Base-by-base conservation (phyloP, 805 yeast genomes). In the Brettanomyces custersianus region DNA sequence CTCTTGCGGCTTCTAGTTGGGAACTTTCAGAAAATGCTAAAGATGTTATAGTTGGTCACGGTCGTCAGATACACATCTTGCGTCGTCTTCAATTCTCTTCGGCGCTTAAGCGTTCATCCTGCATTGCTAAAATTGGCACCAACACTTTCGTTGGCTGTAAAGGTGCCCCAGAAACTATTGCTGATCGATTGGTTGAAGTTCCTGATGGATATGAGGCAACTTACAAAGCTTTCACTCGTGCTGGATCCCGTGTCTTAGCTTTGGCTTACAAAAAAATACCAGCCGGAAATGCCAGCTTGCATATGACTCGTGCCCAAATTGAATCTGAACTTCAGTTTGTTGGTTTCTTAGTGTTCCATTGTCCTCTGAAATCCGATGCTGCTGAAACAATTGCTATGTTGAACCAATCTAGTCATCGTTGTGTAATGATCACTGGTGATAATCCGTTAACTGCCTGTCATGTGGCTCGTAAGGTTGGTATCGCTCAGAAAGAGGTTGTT, bases 351-450 rank as follows among this genome's bases (percentile, higher is more conserved):
- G 92, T 92, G 37, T 92, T 92, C 83, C 95, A 86, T 57, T 88
- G 97, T 66, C 98, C 98, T 15, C 74, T 92, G 71, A 92, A 92
- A 60, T 71, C 69, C 25, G 98, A 92, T 63, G 98, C 98, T 25
- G 66, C 85, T 55, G 94, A 78, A 47, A 81, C 95, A 28, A 78
- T 92, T 47, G 69, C 75, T 52, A 90, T 87, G 96, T 70, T 92
- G 60, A 90, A 86, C 60, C 94, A 86, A 54, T 87, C 96, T 1
- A 77, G 90, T 37, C 98, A 92, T 59, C 86, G 98, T 56, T 84
- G 86, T 57, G 77, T 92, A 29, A 92, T 92, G 98, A 92, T 92
- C 48, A 92, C 98, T 33, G 98, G 98, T 69, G 98, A 92, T 62
- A 92, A 90, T 60, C 96, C 98, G 27, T 73, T 92, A 54, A 92